phyloP scores from a whole-genome alignment of 2,329 filamentous ascomycete species.

The Hypoxylon sp. region DNA sequence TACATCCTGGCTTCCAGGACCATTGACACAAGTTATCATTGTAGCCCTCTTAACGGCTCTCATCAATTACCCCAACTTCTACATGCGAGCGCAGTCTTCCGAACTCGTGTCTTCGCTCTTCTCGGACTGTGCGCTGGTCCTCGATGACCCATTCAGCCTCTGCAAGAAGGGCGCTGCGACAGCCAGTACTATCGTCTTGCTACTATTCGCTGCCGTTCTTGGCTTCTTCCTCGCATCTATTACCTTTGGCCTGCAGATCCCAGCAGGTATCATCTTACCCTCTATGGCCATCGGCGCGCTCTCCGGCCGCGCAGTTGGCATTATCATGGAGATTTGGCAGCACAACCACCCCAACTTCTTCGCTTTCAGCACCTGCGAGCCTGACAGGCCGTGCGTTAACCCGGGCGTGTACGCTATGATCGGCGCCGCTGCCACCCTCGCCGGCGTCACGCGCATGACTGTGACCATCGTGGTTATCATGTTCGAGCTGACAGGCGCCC shows the following conservation, averaged over 20 bases:
- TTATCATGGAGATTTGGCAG: slow-evolving; percentile 91
- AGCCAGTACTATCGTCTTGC: slow-evolving; percentile 82
- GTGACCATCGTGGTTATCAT: slow-evolving; percentile 99
- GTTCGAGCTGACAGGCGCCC: slow-evolving; percentile 96
- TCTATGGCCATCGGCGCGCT: slow-evolving; percentile 96
- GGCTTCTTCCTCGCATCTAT: slow-evolving; percentile 88
- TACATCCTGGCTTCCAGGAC: slow-evolving; percentile 73
- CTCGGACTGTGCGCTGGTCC: slow-evolving; percentile 84
- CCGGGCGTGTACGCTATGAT: slow-evolving; percentile 97
- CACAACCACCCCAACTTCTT: slow-evolving; percentile 81
- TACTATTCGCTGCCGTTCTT: slow-evolving; percentile 84
- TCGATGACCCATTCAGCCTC: slow-evolving; percentile 88
- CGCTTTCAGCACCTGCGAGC: slow-evolving; percentile 83
- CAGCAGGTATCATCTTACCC: slow-evolving; percentile 93
- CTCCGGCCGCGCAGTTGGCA: slow-evolving; percentile 88
- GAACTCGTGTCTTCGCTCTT: slow-evolving; percentile 94
- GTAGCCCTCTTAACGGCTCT: slow-evolving; percentile 86
- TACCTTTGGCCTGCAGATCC: slow-evolving; percentile 94
- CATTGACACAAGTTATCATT: slow-evolving; percentile 82
- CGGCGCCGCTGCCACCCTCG: slow-evolving; percentile 92
- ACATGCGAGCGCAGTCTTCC: slow-evolving; percentile 92
- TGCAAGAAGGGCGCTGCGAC: slow-evolving; percentile 90
- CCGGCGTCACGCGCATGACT: slow-evolving; percentile 94
- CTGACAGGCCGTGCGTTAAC: slow-evolving; percentile 88
- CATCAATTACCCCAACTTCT: slow-evolving; percentile 95